A percentile compares a stretch with the other conserved stretches of the same genome.
These are phyloP conservation scores for Margaritispora aquatica DNA, from an alignment of 495 filamentous ascomycete species.

Conservation along the genomic window DNA sequence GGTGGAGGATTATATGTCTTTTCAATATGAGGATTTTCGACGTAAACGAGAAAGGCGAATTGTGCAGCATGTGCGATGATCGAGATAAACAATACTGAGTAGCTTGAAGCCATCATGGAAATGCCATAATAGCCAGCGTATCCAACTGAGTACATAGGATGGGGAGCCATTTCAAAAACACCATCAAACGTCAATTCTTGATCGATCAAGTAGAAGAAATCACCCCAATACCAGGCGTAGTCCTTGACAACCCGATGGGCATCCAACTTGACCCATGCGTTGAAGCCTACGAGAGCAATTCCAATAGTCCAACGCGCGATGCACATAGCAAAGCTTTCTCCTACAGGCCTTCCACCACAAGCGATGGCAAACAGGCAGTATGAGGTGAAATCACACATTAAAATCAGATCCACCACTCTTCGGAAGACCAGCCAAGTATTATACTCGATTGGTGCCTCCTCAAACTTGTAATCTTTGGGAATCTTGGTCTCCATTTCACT, in stretches of 20 bases:
- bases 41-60: slow-evolving; percentile 80
- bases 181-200: slow-evolving; percentile 97
- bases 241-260: slow-evolving; percentile 98
- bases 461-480: slow-evolving; percentile 87
- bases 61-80: slow-evolving; percentile 92
- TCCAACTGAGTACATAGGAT: slow-evolving; percentile 98
- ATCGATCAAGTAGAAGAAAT: slow-evolving; percentile 98
- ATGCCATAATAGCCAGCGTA: slow-evolving; percentile 98
- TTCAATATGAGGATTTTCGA: slow-evolving; percentile 97
- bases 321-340: slow-evolving; percentile 64
- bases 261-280: slow-evolving; percentile 98
- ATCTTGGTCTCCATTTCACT: slow-evolving; percentile 91
- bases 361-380: slow-evolving; percentile 94
- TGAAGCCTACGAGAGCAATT: slow-evolving; percentile 79
- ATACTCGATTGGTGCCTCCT: slow-evolving; percentile 90
- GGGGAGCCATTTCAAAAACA: slow-evolving; percentile 97
- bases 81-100: slow-evolving; percentile 93
- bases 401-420: slow-evolving; percentile 86
- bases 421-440: slow-evolving; percentile 98
- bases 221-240: slow-evolving; percentile 99
- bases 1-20: slow-evolving; percentile 93
- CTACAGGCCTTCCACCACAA: slow-evolving; percentile 66
- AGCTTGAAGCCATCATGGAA: slow-evolving; percentile 97
- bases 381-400: slow-evolving; percentile 97
- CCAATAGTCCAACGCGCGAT: slow-evolving; percentile 75